These are phyloP conservation scores for Neonectria hederae DNA, from an alignment of 2,329 filamentous ascomycete species.

Conservation along the genomic window DNA sequence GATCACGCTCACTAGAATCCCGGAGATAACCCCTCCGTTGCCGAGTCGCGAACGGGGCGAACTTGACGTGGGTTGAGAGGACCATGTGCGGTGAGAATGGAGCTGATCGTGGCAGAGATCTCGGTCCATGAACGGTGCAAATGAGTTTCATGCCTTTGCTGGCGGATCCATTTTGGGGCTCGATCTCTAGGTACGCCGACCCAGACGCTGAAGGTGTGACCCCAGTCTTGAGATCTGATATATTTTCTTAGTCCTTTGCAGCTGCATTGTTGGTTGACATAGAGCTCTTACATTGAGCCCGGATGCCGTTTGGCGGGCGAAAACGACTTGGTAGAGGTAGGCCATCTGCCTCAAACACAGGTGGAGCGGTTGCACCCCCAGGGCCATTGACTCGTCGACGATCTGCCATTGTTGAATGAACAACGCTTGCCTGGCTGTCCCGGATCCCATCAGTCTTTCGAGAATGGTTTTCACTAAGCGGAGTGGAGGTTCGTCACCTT, in stretches of 20 bases:
- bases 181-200: conserved; percentile 84
- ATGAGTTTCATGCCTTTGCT: conserved; percentile 85
- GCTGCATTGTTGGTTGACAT: neutral
- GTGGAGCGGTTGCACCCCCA: conserved; percentile 76
- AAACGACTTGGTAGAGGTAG: conserved; percentile 57
- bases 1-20: conserved; percentile 85
- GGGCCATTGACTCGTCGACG: conserved; percentile 92
- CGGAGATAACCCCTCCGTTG: conserved; percentile 85
- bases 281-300: conserved; percentile 80
- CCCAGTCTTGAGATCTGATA: conserved; percentile 84
- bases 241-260: conserved; percentile 29
- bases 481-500: conserved; percentile 9
- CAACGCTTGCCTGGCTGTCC: conserved; percentile 8
- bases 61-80: conserved; percentile 93
- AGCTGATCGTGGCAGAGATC: conserved; percentile 87
- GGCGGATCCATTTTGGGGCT: conserved; percentile 56
- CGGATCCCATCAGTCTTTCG: conserved; percentile 9
- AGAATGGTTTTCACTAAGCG: conserved; percentile 32
- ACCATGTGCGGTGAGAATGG: conserved; percentile 94
- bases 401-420: conserved; percentile 71
- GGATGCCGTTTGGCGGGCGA: conserved; percentile 74
- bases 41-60: conserved; percentile 90
- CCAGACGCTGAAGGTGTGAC: conserved; percentile 93
- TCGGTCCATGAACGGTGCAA: conserved; percentile 92
- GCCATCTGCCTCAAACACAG: conserved; percentile 70